These are phyloP conservation scores for Rhynchospora breviuscula DNA, from an alignment of 176 grass and related monocot genomes.

Conservation along the genomic window DNA sequence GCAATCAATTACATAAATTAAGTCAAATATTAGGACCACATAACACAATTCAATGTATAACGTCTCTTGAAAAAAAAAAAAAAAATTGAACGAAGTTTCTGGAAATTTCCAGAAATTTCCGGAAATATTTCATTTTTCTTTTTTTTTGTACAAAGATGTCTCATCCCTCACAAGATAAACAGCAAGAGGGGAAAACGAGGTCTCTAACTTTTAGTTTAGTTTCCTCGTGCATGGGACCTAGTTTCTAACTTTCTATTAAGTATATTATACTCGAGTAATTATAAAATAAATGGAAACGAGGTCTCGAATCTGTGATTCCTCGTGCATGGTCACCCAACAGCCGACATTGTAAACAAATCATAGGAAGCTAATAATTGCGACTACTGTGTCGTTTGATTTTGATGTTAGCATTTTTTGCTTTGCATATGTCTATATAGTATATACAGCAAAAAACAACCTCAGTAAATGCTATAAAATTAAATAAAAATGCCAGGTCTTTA, in stretches of 20 bases:
- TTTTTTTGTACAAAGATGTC: too few species aligned
- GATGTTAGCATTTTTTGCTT: not conserved
- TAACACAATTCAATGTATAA: not conserved
- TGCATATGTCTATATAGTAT: not conserved
- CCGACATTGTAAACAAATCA: constrained; percentile 15
- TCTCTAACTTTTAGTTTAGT: not conserved
- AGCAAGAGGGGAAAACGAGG: not conserved
- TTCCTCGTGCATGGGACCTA: not conserved
- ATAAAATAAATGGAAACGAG: not conserved
- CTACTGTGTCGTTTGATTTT: not conserved
- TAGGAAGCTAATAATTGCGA: constrained; percentile 9
- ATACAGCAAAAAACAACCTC: not conserved
- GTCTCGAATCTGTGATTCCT: constrained; percentile 11
- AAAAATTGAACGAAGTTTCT: not conserved
- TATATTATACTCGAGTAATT: not conserved
- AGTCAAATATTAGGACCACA: not conserved
- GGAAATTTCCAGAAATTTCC: not conserved
- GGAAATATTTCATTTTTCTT: not conserved
- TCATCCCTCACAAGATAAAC: not conserved
- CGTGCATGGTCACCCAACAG: constrained; percentile 21
- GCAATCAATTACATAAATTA: not conserved
- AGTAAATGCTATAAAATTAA: not conserved
- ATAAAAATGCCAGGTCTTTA: not conserved
- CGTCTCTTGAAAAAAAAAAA: too few species aligned
- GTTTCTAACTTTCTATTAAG: not conserved